These are phyloP conservation scores for Vigna nakashimae DNA, from an alignment of 306 rosid genomes.

Conservation along the genomic window DNA sequence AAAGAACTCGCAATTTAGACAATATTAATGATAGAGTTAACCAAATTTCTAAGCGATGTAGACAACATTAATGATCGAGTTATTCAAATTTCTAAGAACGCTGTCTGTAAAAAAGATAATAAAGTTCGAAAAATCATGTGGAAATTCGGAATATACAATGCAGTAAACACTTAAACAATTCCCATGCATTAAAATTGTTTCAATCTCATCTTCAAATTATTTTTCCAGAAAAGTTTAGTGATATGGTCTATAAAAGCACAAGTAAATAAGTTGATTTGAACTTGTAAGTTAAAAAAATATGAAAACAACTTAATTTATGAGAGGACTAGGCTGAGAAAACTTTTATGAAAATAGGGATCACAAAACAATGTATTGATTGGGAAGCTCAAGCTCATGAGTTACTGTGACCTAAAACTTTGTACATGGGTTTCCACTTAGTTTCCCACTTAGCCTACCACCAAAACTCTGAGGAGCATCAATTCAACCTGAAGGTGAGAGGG, in stretches of 20 bases:
- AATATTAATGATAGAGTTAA: too few relatives aligned
- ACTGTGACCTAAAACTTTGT: conserved; percentile 54
- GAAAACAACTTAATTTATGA: background rate
- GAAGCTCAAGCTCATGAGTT: conserved; percentile 48
- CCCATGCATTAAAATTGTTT: background rate
- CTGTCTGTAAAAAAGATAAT: too few relatives aligned
- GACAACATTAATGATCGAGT: too few relatives aligned
- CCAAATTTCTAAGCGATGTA: too few relatives aligned
- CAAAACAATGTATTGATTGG: conserved; percentile 30
- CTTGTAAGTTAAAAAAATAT: background rate
- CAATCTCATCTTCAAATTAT: background rate
- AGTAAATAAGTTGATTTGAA: background rate
- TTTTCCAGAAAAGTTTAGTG: background rate
- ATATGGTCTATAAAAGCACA: background rate
- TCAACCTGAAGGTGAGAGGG: conserved; percentile 47
- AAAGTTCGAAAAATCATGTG: too few relatives aligned
- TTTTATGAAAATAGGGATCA: conserved; percentile 26
- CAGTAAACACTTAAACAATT: background rate
- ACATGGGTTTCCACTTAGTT: conserved; percentile 47
- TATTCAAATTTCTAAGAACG: too few relatives aligned
- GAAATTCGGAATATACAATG: too few relatives aligned
- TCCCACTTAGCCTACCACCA: conserved; percentile 46
- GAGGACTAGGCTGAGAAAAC: background rate
- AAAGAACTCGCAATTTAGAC: too few relatives aligned
- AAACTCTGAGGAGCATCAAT: conserved; percentile 37